phyloP scores from a whole-genome alignment of 192 early-diverging fungal genomes.

The Fimicolochytrium jonesii region DNA sequence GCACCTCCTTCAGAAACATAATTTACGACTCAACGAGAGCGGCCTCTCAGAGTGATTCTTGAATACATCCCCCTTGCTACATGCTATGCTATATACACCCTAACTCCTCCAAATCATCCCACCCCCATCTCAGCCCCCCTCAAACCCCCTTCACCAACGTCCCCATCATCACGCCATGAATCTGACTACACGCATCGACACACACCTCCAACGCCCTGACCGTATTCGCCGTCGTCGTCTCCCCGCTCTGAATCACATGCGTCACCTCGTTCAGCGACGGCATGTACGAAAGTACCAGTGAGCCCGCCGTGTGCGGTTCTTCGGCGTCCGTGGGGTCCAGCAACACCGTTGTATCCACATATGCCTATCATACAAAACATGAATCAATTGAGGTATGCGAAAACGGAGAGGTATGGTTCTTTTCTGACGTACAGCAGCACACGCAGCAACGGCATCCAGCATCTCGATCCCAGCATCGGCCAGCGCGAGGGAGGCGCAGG shows the following conservation, averaged over 20 bases:
- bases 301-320: conserved; percentile 53
- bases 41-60: no score
- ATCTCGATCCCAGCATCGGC: conserved; percentile 87
- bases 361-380: conserved; percentile 26
- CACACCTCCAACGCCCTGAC: conserved; percentile 66
- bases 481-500: conserved; percentile 50
- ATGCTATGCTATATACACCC: no score
- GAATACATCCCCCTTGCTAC: no score
- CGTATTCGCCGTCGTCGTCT: conserved; percentile 43
- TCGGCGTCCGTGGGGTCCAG: conserved; percentile 51
- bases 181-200: conserved; percentile 71
- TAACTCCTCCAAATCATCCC: no score
- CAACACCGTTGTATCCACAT: conserved; percentile 16
- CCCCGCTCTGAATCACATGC: conserved; percentile 70
- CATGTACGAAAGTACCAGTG: conserved; percentile 72
- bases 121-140: no score
- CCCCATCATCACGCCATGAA: conserved; percentile 71
- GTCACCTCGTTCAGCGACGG: conserved; percentile 75
- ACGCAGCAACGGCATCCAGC: conserved; percentile 73
- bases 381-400: conserved; percentile 3
- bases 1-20: no score
- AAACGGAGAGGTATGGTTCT: not conserved
- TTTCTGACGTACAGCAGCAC: conserved; percentile 52
- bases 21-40: no score
- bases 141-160: no score